phyloP scores from a whole-genome alignment of 1,139 yeast species.

The Geotrichum histeridarum region DNA sequence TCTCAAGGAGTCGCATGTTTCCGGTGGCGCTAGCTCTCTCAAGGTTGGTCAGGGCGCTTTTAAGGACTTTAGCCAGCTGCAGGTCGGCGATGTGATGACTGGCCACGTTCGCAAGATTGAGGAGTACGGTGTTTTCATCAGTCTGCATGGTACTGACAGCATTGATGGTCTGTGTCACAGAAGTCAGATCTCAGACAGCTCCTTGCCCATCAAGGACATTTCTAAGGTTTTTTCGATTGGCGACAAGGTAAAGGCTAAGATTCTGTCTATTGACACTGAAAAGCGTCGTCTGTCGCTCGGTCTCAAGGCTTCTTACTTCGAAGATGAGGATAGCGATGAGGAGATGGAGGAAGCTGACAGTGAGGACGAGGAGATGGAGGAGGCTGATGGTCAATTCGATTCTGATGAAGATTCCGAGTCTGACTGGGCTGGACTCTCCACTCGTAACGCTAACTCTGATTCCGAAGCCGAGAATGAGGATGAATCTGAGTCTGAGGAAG shows the following conservation, averaged over 20 bases:
- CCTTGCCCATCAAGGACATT: slow-evolving; percentile 47
- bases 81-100: slow-evolving; percentile 64
- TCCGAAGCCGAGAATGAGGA: slow-evolving; percentile 33
- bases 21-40: slow-evolving; percentile 53
- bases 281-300: slow-evolving; percentile 81
- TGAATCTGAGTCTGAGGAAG: slow-evolving; percentile 23
- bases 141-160: slow-evolving; percentile 66
- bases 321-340: slow-evolving; percentile 39
- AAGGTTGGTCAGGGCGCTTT: slow-evolving; percentile 32
- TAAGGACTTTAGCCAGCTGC: slow-evolving; percentile 56
- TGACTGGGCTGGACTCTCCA: slow-evolving; percentile 14
- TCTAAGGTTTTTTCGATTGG: slow-evolving; percentile 72
- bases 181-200: slow-evolving; percentile 69
- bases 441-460: slow-evolving; percentile 31
- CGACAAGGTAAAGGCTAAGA: slow-evolving; percentile 80
- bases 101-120: slow-evolving; percentile 72
- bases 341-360: slow-evolving; percentile 38
- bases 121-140: slow-evolving; percentile 88
- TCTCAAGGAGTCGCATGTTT: slow-evolving; percentile 74
- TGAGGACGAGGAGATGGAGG: slow-evolving; percentile 35
- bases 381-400: slow-evolving; percentile 25
- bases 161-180: slow-evolving; percentile 86
- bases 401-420: slow-evolving; percentile 31
- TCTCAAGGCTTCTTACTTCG: slow-evolving; percentile 89
- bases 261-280: slow-evolving; percentile 55